Evolutionary conservation across 805 yeast genomes (phyloP).

Genomic region (Wickerhamomyces silvicola): DNA sequence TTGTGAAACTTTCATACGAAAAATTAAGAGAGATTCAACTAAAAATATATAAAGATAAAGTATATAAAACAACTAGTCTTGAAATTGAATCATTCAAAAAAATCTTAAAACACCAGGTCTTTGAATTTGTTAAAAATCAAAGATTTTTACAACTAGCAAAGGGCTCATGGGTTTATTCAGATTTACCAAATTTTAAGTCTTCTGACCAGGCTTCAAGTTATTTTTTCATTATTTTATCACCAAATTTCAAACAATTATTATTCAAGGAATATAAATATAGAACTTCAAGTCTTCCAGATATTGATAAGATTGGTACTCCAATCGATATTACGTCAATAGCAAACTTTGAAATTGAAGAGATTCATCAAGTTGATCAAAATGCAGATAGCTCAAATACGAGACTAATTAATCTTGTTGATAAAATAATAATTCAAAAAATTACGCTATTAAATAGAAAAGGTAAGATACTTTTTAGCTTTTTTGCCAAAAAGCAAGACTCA

Average conservation of each 20-base stretch:
- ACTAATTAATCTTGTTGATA: constrained; percentile 51
- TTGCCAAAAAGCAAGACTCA: constrained; percentile 61
- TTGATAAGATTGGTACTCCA: constrained; percentile 48
- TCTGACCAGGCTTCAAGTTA: constrained; percentile 26
- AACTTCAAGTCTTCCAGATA: constrained; percentile 43
- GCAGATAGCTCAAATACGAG: constrained; percentile 28
- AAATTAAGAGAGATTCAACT: constrained; percentile 53
- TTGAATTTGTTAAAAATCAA: constrained; percentile 69
- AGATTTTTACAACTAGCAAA: constrained; percentile 62
- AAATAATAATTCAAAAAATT: constrained; percentile 52
- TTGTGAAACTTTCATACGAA: constrained; percentile 37
- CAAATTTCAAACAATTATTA: constrained; percentile 54
- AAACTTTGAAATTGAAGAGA: constrained; percentile 43
- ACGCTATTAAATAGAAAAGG: constrained; percentile 38
- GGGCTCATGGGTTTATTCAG: constrained; percentile 78
- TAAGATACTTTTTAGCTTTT: constrained; percentile 48
- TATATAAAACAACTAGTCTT: constrained; percentile 36
- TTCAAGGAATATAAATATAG: constrained; percentile 53
- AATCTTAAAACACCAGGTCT: constrained; percentile 48
- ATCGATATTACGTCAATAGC: constrained; percentile 47
- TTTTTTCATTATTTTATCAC: constrained; percentile 57
- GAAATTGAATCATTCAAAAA: constrained; percentile 43
- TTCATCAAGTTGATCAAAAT: constrained; percentile 39
- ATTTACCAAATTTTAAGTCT: constrained; percentile 36
- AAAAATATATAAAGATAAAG: constrained; percentile 29